Conservation (phyloP, 2,329 filamentous ascomycete genomes). For the Fusarium sp. region DNA sequence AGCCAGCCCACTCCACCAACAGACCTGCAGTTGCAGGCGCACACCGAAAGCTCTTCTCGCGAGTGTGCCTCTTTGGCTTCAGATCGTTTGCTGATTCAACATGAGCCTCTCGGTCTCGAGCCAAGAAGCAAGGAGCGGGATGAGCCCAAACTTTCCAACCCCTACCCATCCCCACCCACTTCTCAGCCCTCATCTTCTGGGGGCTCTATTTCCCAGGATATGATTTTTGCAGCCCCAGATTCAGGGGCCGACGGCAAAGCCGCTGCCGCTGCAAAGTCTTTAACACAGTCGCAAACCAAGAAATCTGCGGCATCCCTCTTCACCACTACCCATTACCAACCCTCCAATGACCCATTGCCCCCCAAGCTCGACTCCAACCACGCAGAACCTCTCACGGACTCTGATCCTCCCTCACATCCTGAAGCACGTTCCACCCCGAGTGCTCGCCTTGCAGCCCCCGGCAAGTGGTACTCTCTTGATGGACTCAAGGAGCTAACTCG, state of each 20-base stretch:
- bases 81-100: constrained; percentile 40
- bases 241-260: constrained; percentile 39
- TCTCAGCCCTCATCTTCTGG: constrained; percentile 59
- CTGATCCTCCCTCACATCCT: constrained; percentile 45
- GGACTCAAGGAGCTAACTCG: constrained; percentile 90
- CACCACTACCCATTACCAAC: constrained; percentile 44
- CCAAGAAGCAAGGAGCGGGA: constrained; percentile 37
- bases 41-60: constrained; percentile 41
- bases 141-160: constrained; percentile 44
- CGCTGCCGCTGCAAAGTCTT: constrained; percentile 35
- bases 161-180: constrained; percentile 69
- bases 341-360: constrained; percentile 39
- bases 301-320: constrained; percentile 39
- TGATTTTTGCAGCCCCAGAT: constrained; percentile 38
- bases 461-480: constrained; percentile 72
- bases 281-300: constrained; percentile 36
- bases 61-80: constrained; percentile 35
- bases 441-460: constrained; percentile 52
- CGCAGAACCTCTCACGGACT: constrained; percentile 35
- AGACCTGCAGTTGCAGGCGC: constrained; percentile 45
- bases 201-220: constrained; percentile 46
- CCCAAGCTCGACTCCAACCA: constrained; percentile 33
- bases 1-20: constrained; percentile 47
- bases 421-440: constrained; percentile 62
- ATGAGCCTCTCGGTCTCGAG: constrained; percentile 38